Percentiles rank a stretch among this genome's conserved stretches.
Conservation (phyloP, 352 stramenopile genomes). For the Globisporangium spinosum region DNA sequence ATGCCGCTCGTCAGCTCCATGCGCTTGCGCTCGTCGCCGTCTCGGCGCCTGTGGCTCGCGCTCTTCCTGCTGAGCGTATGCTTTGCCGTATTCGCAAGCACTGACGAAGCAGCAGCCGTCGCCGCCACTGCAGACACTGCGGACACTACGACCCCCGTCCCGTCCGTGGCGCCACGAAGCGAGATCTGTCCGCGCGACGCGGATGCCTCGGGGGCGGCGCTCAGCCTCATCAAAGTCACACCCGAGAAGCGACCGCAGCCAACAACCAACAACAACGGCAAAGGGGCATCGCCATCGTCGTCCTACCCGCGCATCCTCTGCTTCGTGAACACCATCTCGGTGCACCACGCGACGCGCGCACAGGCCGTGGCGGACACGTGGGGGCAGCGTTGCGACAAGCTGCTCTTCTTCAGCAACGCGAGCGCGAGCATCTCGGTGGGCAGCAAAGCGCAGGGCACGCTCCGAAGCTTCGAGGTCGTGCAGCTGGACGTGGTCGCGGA, state of each 20-base stretch:
- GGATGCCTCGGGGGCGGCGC: slow-evolving; percentile 31
- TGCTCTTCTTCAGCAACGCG: slow-evolving; percentile 83
- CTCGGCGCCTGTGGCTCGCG: not conserved
- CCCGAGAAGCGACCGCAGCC: slow-evolving; percentile 17
- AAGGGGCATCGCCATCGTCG: slow-evolving; percentile 11
- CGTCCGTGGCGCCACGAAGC: slow-evolving; percentile 22
- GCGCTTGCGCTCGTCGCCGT: not conserved
- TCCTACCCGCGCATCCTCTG: slow-evolving; percentile 57
- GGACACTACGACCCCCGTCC: not conserved
- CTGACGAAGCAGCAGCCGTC: not conserved
- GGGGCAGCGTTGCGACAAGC: slow-evolving; percentile 73
- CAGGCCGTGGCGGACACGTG: slow-evolving; percentile 75
- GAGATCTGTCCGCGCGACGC: slow-evolving; percentile 58
- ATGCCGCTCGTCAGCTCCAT: not conserved
- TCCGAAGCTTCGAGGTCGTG: slow-evolving; percentile 47
- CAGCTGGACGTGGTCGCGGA: slow-evolving; percentile 64
- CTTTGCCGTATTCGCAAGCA: not conserved
- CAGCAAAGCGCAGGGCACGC: slow-evolving; percentile 16
- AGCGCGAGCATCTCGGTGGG: slow-evolving; percentile 46
- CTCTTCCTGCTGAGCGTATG: not conserved
- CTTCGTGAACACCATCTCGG: slow-evolving; percentile 81
- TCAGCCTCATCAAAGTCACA: slow-evolving; percentile 43
- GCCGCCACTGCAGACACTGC: no score
- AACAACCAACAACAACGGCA: not conserved
- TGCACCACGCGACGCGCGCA: slow-evolving; percentile 54